Conservation (phyloP, 1,284 basidiomycete species). For the Trametes pubescens region DNA sequence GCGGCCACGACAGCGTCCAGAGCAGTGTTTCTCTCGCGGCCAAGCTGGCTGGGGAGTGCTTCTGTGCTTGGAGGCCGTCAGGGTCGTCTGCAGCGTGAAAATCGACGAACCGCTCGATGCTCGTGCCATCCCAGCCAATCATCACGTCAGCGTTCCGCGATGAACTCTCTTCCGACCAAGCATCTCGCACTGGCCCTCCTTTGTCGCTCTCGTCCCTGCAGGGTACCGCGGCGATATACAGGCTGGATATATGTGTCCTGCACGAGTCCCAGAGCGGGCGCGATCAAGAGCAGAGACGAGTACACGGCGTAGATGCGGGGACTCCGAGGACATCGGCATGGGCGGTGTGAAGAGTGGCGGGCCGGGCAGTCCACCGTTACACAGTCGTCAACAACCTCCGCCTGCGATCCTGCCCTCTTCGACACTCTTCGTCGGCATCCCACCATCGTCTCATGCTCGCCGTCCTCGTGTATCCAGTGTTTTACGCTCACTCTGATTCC, state of each 20-base stretch:
- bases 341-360: not conserved
- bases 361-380: not conserved
- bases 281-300: not conserved
- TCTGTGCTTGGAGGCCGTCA: not conserved
- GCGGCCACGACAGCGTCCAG: not conserved
- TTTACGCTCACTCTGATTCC: too few species aligned
- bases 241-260: not conserved
- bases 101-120: not conserved
- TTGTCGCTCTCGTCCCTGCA: not conserved
- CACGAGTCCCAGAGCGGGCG: not conserved
- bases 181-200: not conserved
- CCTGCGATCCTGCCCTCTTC: not conserved
- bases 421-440: not conserved
- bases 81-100: not conserved
- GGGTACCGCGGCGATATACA: not conserved
- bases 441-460: not conserved
- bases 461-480: too few species aligned
- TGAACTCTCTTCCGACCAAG: not conserved
- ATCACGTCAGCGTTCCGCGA: slow-evolving; percentile 29
- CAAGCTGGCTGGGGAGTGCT: not conserved
- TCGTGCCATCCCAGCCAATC: slow-evolving; percentile 6
- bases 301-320: too few species aligned
- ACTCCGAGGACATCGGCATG: slow-evolving; percentile 6
- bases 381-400: slow-evolving; percentile 12
- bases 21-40: not conserved